Conservation (phyloP, 1,284 basidiomycete species). For the Ustilago hordei region DNA sequence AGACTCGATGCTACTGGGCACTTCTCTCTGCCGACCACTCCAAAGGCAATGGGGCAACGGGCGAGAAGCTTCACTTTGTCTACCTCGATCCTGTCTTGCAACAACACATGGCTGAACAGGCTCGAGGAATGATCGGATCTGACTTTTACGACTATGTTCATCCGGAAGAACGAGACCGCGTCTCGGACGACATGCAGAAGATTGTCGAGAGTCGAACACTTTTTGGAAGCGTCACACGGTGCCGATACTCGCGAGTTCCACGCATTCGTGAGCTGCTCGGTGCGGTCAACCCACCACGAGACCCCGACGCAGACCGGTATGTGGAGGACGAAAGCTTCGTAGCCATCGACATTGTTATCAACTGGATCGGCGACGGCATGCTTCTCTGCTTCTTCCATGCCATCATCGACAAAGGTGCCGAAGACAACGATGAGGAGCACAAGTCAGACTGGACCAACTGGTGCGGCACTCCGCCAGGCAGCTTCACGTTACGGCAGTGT, state of each 20-base stretch:
- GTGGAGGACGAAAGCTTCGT: constrained; percentile 83
- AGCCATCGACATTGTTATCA: constrained; percentile 90
- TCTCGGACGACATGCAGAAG: constrained; percentile 76
- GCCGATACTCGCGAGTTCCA: constrained; percentile 72
- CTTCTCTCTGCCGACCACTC: constrained; percentile 46
- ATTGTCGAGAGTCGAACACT: constrained; percentile 84
- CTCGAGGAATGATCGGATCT: constrained; percentile 78
- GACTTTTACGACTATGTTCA: constrained; percentile 88
- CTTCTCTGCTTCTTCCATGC: constrained; percentile 96
- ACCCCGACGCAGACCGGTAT: constrained; percentile 77
- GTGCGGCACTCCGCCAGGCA: constrained; percentile 79
- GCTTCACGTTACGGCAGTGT: constrained; percentile 69
- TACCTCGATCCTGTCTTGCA: constrained; percentile 89
- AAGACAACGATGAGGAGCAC: constrained; percentile 82
- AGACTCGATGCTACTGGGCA: constrained; percentile 58
- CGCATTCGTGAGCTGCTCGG: constrained; percentile 72
- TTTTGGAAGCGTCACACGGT: constrained; percentile 90
- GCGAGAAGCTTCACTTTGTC: constrained; percentile 79
- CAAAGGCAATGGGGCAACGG: constrained; percentile 22
- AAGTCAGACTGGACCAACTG: constrained; percentile 91
- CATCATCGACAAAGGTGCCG: constrained; percentile 76
- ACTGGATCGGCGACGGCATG: constrained; percentile 90
- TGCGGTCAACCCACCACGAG: constrained; percentile 68
- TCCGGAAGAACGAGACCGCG: constrained; percentile 79
- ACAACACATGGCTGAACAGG: constrained; percentile 80